A percentile compares a stretch with the other conserved stretches of the same genome.
phyloP scores from a whole-genome alignment of 2,329 filamentous ascomycete genomes.

The Calycina herbarum region DNA sequence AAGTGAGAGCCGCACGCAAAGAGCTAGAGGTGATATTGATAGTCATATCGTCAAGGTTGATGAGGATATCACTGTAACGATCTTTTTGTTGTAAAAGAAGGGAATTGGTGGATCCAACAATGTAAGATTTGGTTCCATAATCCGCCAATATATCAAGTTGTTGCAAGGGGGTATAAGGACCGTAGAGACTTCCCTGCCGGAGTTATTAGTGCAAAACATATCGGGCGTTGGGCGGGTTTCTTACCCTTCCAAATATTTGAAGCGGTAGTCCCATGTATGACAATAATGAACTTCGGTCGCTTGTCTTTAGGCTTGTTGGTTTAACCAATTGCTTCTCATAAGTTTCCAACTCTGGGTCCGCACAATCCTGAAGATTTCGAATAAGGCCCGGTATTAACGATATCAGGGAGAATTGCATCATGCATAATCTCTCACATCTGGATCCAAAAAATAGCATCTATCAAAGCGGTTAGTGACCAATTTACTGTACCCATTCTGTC shows the following conservation, averaged over 20 bases:
- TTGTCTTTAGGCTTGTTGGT: constrained; percentile 85
- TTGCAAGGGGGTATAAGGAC: constrained; percentile 93
- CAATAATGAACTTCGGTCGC: constrained; percentile 85
- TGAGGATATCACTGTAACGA: constrained; percentile 91
- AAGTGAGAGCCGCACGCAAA: constrained; percentile 69
- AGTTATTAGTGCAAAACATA: constrained; percentile 15
- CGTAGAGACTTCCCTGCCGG: constrained; percentile 80
- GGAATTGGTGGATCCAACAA: constrained; percentile 96
- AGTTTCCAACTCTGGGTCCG: constrained; percentile 85
- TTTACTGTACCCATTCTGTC: neutral
- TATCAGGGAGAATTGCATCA: constrained; percentile 97
- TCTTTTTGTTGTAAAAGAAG: constrained; percentile 91
- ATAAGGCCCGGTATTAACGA: constrained; percentile 93
- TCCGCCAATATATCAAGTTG: constrained; percentile 93
- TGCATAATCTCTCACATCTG: constrained; percentile 92
- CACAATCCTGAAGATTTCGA: constrained; percentile 88
- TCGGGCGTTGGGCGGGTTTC: neutral
- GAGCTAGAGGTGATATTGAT: constrained; percentile 82
- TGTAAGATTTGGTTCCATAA: constrained; percentile 92
- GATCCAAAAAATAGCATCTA: constrained; percentile 99
- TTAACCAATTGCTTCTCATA: constrained; percentile 74
- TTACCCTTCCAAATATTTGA: constrained; percentile 89
- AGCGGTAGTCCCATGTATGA: constrained; percentile 93
- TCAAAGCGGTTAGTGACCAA: constrained; percentile 7
- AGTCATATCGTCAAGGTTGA: constrained; percentile 89